Base-by-base conservation (phyloP, 176 grass and related monocot genomes). In the Oryza coarctata region DNA sequence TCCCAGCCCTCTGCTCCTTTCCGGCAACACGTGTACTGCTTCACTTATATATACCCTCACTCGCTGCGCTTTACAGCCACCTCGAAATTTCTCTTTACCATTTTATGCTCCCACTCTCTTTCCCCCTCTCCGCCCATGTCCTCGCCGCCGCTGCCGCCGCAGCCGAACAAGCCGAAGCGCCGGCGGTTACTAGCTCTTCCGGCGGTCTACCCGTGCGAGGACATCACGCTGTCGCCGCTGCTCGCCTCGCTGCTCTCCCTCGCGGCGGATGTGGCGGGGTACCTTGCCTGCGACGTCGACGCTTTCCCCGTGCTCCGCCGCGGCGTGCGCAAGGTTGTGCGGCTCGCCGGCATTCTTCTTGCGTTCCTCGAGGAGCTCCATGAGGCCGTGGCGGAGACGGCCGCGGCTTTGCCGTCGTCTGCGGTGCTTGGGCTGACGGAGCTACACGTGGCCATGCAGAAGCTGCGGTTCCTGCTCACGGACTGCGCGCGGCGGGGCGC, bases 381-480 rank as follows among this genome's bases (percentile, higher is more conserved):
- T 22, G 78, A 76, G 7, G 66, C 61, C 0, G 1, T 66, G 3
- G 2, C 3, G 36, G 23, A 5, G 12, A 0, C 22, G 45, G 1
- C 15, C 1, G 1, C 40, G 1, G 32, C 44, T 1, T 7, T 91
- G 41, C 82, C 92, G 0, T 5, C 22, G 0, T 94, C 90, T 1
- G 84, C 80, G 26, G 73, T 84, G 31, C 79, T 98, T n/a, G 82
- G 87, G 11, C 84, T 98, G 45, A 91, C 87, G 62, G 96, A 98
- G 89, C 84, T 98, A 72, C 93, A 98, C 84, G 87, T 95, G 38
- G 76, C 96, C 27, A 68, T 95, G 39, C 96, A 95, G 86, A 98
- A 93, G 87, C 66, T 90, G 44, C 68, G 74, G 61, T 85, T 91
- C 58, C 82, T 98, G 34, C 71, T 98, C 74, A 38, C 86, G 1